A percentile compares a stretch with the other conserved stretches of the same genome.
Conservation (phyloP, 2,329 filamentous ascomycete species). For the Paramyrothecium sp. region DNA sequence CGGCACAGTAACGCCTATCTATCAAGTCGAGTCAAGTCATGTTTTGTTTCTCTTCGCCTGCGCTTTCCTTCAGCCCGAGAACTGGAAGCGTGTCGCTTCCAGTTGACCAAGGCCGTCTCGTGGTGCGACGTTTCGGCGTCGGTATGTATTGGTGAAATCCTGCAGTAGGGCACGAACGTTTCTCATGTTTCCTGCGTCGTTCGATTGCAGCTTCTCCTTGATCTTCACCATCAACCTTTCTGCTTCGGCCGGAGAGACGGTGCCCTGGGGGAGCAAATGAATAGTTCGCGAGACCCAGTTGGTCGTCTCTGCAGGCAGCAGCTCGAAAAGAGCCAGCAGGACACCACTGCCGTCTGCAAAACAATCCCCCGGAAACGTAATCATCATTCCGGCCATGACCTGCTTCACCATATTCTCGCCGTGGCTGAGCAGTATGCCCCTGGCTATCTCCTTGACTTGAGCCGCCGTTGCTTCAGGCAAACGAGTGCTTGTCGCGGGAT, state of each 20-base stretch:
- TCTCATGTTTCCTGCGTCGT: constrained; percentile 59
- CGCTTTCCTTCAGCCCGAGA: constrained; percentile 40
- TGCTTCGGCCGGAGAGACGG: constrained; percentile 75
- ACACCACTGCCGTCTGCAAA: constrained; percentile 93
- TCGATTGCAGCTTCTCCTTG: constrained; percentile 69
- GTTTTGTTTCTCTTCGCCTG: not conserved
- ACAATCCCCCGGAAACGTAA: constrained; percentile 93
- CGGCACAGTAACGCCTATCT: no score
- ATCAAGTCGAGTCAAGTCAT: no score
- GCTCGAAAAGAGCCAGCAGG: constrained; percentile 83
- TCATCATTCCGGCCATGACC: constrained; percentile 97
- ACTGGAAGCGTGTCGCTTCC: constrained; percentile 85
- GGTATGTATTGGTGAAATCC: constrained; percentile 95
- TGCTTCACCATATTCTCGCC: constrained; percentile 82
- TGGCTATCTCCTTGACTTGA: constrained; percentile 72
- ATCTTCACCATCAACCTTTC: constrained; percentile 80
- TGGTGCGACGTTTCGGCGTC: constrained; percentile 91
- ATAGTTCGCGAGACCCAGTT: constrained; percentile 84
- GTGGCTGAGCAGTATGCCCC: constrained; percentile 65
- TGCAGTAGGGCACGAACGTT: constrained; percentile 85
- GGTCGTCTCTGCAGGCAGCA: constrained; percentile 77
- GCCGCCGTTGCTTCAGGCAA: constrained; percentile 59
- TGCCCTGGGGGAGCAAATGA: constrained; percentile 77
- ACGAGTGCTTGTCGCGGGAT: constrained; percentile 61
- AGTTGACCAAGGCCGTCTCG: constrained; percentile 85